These are phyloP conservation scores for Arctium minus DNA, from an alignment of 129 eudicot species.

Conservation along the genomic window DNA sequence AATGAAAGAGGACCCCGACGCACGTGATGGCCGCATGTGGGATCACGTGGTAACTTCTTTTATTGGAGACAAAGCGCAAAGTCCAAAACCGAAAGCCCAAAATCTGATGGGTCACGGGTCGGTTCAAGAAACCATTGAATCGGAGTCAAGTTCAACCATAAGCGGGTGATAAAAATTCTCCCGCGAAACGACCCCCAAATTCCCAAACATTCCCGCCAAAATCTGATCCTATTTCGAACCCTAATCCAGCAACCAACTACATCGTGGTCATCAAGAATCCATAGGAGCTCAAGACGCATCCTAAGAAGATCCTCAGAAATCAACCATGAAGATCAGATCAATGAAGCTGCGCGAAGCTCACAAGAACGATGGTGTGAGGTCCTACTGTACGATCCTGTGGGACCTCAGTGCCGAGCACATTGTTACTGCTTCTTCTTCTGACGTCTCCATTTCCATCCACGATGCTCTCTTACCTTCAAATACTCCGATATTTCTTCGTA, in stretches of 20 bases:
- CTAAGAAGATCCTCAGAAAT: slow-evolving; percentile 9
- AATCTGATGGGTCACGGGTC: background rate
- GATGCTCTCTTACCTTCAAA: slow-evolving; percentile 46
- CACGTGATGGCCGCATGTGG: no score
- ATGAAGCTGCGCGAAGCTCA: slow-evolving; percentile 93
- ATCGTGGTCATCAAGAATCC: background rate
- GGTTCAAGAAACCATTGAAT: background rate
- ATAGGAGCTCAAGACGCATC: slow-evolving; percentile 1
- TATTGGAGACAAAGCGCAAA: background rate
- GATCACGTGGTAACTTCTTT: background rate
- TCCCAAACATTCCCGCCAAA: slow-evolving; percentile 49
- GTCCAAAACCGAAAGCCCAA: background rate
- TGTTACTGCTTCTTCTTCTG: slow-evolving; percentile 80
- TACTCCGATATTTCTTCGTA: slow-evolving; percentile 45
- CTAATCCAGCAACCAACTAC: background rate
- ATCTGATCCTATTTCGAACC: slow-evolving; percentile 8
- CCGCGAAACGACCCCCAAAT: slow-evolving; percentile 25
- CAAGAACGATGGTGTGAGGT: slow-evolving; percentile 51
- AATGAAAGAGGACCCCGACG: no score
- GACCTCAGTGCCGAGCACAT: slow-evolving; percentile 61
- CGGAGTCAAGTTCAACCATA: background rate
- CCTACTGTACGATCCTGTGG: slow-evolving; percentile 65
- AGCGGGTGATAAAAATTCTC: background rate
- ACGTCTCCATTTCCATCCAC: slow-evolving; percentile 65
- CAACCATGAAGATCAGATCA: slow-evolving; percentile 72